A percentile compares a stretch with the other conserved stretches of the same genome.
Evolutionary conservation across 139 green algal genomes (phyloP).

Genomic region (Chlamydomonas applanata): DNA sequence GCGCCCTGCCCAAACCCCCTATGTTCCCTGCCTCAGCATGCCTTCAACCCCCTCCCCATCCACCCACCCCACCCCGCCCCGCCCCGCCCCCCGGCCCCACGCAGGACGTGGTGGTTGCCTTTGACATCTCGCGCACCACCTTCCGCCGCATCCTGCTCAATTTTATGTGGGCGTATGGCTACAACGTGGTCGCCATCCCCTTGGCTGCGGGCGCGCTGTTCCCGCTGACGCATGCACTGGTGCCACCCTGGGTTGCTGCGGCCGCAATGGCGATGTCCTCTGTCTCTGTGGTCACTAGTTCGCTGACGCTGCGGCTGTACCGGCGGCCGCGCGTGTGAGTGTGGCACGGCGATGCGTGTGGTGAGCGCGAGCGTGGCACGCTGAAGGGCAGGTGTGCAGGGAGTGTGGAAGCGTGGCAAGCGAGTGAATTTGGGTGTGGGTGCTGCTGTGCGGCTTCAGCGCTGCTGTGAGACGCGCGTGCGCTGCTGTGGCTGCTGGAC

Average conservation of each 20-base stretch:
- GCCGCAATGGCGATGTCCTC: conserved; percentile 84
- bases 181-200: conserved; percentile 88
- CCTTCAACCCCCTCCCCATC: not conserved
- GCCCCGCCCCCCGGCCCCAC: not conserved
- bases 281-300: conserved; percentile 85
- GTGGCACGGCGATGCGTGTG: too few relatives aligned
- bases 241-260: conserved; percentile 91
- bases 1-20: too few relatives aligned
- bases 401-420: too few relatives aligned
- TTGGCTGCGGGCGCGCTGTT: conserved; percentile 75
- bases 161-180: conserved; percentile 88
- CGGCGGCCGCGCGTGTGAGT: not conserved
- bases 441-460: too few relatives aligned
- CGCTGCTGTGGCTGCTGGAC: too few relatives aligned
- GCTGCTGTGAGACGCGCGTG: too few relatives aligned
- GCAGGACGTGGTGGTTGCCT: conserved; percentile 82
- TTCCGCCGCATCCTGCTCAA: conserved; percentile 83
- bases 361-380: too few relatives aligned
- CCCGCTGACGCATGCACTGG: conserved; percentile 59
- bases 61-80: not conserved
- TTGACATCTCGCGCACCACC: conserved; percentile 80
- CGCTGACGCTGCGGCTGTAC: conserved; percentile 56
- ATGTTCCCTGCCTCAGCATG: not conserved
- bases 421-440: too few relatives aligned
- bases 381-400: too few relatives aligned